A percentile compares a stretch with the other conserved stretches of the same genome.
These are phyloP conservation scores for Podospora pseudoanserina DNA, from an alignment of 495 filamentous ascomycete species.

Conservation along the genomic window DNA sequence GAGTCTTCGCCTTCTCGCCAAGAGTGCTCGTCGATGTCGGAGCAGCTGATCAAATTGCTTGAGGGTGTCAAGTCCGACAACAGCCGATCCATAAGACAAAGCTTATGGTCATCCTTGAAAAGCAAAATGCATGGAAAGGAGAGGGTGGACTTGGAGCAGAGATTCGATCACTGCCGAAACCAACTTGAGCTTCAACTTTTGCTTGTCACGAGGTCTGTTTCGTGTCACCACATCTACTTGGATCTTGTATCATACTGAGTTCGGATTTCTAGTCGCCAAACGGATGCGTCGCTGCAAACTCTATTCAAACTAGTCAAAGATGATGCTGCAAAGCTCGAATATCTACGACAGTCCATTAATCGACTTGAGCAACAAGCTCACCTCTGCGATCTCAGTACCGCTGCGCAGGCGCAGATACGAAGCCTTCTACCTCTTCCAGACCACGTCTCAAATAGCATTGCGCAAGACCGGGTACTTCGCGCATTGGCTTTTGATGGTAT, in stretches of 20 bases:
- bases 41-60: conserved; percentile 21
- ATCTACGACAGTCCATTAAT: background rate
- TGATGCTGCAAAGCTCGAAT: background rate
- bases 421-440: background rate
- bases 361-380: background rate
- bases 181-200: background rate
- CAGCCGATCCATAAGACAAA: conserved; percentile 22
- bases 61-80: conserved; percentile 26
- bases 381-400: background rate
- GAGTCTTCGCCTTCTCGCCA: conserved; percentile 23
- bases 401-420: background rate
- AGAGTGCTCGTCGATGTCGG: conserved; percentile 22
- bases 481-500: background rate
- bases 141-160: conserved; percentile 21
- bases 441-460: background rate
- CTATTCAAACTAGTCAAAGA: background rate
- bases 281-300: background rate
- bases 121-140: conserved; percentile 21
- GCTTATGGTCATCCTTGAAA: conserved; percentile 20
- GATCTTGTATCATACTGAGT: background rate
- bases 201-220: background rate
- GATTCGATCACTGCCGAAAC: conserved; percentile 11
- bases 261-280: background rate
- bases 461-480: background rate
- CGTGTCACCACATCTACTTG: background rate